Evolutionary conservation across 495 filamentous ascomycete species (phyloP).

Genomic region (Penicillium cosmopolitanum): DNA sequence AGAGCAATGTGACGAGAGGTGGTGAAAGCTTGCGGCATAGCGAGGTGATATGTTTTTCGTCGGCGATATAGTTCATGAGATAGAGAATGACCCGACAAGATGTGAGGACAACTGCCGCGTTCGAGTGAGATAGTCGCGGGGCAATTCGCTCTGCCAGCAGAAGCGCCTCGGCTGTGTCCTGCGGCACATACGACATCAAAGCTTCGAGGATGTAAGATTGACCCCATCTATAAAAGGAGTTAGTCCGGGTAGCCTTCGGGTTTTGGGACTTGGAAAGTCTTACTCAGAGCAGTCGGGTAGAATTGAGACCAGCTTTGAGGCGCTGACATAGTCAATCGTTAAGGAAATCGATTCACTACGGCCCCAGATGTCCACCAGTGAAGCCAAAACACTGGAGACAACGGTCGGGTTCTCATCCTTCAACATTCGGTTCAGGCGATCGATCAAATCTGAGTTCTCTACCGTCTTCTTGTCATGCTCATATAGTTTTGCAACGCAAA

Average conservation of each 20-base stretch:
- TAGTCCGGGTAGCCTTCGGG: conserved; percentile 21
- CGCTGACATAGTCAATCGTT: conserved; percentile 95
- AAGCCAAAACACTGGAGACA: conserved; percentile 89
- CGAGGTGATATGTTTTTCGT: conserved; percentile 85
- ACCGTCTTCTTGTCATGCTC: conserved; percentile 93
- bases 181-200: conserved; percentile 96
- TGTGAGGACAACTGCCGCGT: conserved; percentile 94
- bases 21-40: conserved; percentile 94
- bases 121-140: conserved; percentile 91
- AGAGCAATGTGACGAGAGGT: conserved; percentile 90
- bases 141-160: conserved; percentile 92
- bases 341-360: conserved; percentile 95
- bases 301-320: conserved; percentile 97
- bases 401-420: conserved; percentile 97
- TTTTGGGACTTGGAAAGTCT: background rate
- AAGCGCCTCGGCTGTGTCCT: conserved; percentile 83
- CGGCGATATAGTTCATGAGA: conserved; percentile 97
- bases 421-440: conserved; percentile 85
- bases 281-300: conserved; percentile 96
- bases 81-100: conserved; percentile 96
- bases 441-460: conserved; percentile 88
- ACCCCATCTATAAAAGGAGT: conserved; percentile 75
- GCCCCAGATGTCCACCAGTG: conserved; percentile 98
- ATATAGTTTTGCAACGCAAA: conserved; percentile 96
- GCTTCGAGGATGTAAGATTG: conserved; percentile 99